These are phyloP conservation scores for Fagus crenata DNA, from an alignment of 306 rosid genomes.

Conservation along the genomic window DNA sequence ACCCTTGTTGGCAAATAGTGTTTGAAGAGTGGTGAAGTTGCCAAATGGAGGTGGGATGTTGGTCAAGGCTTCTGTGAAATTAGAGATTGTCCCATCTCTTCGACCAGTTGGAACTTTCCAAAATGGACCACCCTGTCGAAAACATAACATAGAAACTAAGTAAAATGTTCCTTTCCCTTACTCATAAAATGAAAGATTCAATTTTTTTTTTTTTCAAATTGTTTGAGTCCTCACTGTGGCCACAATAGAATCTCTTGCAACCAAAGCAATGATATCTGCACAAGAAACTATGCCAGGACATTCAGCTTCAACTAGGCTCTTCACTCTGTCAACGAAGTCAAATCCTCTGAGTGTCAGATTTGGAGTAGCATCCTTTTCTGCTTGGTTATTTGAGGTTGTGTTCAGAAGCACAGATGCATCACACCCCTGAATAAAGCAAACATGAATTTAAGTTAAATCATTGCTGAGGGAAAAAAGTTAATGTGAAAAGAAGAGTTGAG, in stretches of 20 bases:
- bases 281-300: slow-evolving; percentile 92
- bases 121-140: slow-evolving; percentile 81
- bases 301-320: slow-evolving; percentile 76
- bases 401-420: slow-evolving; percentile 84
- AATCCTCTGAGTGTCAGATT: slow-evolving; percentile 84
- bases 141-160: neutral
- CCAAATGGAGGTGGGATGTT: slow-evolving; percentile 62
- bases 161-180: slow-evolving; percentile 13
- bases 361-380: slow-evolving; percentile 64
- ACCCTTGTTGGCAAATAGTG: slow-evolving; percentile 56
- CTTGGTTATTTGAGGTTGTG: slow-evolving; percentile 55
- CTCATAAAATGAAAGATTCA: neutral
- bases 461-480: neutral
- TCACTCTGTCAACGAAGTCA: slow-evolving; percentile 76
- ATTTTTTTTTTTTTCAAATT: neutral
- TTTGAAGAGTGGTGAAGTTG: slow-evolving; percentile 65
- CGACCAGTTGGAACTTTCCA: slow-evolving; percentile 96
- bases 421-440: slow-evolving; percentile 60
- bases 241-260: slow-evolving; percentile 74
- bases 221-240: slow-evolving; percentile 54
- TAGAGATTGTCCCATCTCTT: slow-evolving; percentile 80
- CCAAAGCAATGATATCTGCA: slow-evolving; percentile 68
- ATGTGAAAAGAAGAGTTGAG: neutral
- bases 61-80: slow-evolving; percentile 46
- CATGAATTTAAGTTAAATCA: neutral